Conservation (phyloP, 78 protist species). For the Dictyostelium capitatum region DNA sequence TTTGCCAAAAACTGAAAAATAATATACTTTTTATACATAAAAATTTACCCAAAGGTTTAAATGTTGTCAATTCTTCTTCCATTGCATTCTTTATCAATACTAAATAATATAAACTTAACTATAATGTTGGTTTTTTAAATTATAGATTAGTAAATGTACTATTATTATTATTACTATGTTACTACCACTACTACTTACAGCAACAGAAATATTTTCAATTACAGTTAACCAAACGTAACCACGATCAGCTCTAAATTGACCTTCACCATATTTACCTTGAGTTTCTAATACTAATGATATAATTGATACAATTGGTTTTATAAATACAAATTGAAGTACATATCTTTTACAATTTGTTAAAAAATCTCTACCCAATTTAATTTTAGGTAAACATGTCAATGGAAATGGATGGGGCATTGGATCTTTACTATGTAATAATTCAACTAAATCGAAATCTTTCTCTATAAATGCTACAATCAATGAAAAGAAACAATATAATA, state of each 20-base stretch:
- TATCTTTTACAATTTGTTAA: constrained; percentile 54
- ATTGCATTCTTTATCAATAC: constrained; percentile 71
- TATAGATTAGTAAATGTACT: not conserved
- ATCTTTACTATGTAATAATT: constrained; percentile 57
- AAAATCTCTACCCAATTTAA: constrained; percentile 56
- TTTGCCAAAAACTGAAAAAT: constrained; percentile 58
- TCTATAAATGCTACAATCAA: constrained; percentile 73
- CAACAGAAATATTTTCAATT: constrained; percentile 67
- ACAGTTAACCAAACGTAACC: constrained; percentile 76
- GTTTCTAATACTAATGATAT: constrained; percentile 44
- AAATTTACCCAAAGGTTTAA: constrained; percentile 83
- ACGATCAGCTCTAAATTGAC: constrained; percentile 28
- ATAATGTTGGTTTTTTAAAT: not conserved
- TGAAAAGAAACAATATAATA: constrained; percentile 77
- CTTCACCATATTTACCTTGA: constrained; percentile 55
- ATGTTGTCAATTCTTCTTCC: constrained; percentile 72
- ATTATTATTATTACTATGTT: not conserved
- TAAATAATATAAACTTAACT: constrained; percentile 77
- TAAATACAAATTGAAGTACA: constrained; percentile 81
- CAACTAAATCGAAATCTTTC: constrained; percentile 50
- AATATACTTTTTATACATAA: constrained; percentile 83
- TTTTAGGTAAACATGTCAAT: constrained; percentile 39
- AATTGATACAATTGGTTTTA: constrained; percentile 57
- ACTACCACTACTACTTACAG: constrained; percentile 54
- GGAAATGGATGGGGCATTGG: constrained; percentile 55